Evolutionary conservation across 345 rosid species (phyloP), one percentile per base, ranked within the genome.

Genomic region (Citrus inodora): DNA sequence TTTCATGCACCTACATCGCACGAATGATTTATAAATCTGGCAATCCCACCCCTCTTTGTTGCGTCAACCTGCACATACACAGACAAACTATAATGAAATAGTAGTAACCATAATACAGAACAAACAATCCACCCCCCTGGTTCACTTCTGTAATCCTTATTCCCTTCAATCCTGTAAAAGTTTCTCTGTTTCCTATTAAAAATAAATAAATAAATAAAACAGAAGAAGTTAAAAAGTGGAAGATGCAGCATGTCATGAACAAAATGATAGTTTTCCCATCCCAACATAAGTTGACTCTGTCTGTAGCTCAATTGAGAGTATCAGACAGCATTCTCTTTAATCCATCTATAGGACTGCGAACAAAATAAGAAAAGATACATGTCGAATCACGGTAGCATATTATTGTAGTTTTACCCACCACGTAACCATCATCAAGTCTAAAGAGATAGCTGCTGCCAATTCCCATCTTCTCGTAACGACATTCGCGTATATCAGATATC

Each of bases 391-490:
- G 55, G 5, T 30, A 1, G 37, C 6, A 37, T 28, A 33, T 11
- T 30, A 38, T 32, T 33, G 61, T 67, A 7, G 27, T 58, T 74
- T 28, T 67, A 90, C 98, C 86, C 61, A 96, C 98, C 97, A 97
- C 98, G 83, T 92, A 92, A 76, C 98, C 98, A 81, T 97, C 99
- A 71, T 97, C 99, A 80, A 97, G 99, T 82, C 93, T 91, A 79
- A 97, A 97, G 21, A 97, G 99, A 83, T 97, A 97, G 82, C 99
- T 97, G 91, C 99, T 94, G 70, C 98, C 99, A 80, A 97, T 97
- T 83, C 98, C 99, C 93, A 90, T 97, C 91, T 91, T 97, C 89
- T 97, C 99, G n/a, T 97, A 97, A 55, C 87, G 89, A 55, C 75
- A 82, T 78, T 97, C 98, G 11, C 99, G 98, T 80, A 97, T 94